These are phyloP conservation scores for Capniomyces stellatus DNA, from an alignment of 371 early-diverging fungal species.

Conservation along the genomic window DNA sequence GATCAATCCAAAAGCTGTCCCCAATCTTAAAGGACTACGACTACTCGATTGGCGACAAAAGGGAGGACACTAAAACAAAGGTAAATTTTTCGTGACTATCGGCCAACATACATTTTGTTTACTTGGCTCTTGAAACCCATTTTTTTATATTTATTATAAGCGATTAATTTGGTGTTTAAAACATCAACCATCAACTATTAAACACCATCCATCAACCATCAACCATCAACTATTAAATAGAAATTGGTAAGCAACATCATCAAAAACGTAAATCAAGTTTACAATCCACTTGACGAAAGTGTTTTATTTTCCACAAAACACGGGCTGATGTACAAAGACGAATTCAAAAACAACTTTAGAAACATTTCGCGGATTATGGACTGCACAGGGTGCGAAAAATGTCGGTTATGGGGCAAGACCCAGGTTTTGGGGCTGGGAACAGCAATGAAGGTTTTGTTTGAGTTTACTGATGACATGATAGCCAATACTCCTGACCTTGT, in stretches of 20 bases:
- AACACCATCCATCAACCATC: too few species aligned
- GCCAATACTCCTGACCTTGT: not conserved
- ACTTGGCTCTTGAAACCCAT: not conserved
- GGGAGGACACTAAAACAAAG: conserved; percentile 34
- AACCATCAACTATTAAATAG: too few species aligned
- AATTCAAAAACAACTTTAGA: conserved; percentile 81
- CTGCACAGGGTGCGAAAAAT: conserved; percentile 96
- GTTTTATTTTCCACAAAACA: conserved; percentile 39
- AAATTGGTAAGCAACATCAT: conserved; percentile 15
- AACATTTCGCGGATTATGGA: conserved; percentile 95
- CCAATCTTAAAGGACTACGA: conserved; percentile 54
- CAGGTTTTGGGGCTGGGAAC: conserved; percentile 64
- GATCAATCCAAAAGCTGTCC: conserved; percentile 65
- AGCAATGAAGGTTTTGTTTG: conserved; percentile 85
- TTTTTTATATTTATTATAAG: not conserved
- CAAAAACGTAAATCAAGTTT: conserved; percentile 10
- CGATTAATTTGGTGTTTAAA: not conserved
- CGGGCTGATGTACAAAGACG: conserved; percentile 40
- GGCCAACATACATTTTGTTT: too few species aligned
- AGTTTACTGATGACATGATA: conserved; percentile 41
- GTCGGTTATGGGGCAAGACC: conserved; percentile 93
- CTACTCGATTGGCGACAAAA: conserved; percentile 37
- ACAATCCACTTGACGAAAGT: conserved; percentile 73
- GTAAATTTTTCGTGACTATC: conserved; percentile 14
- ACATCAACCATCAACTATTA: conserved; percentile 1